phyloP scores from a whole-genome alignment of 345 rosid genomes.

The Gossypium arboreum region DNA sequence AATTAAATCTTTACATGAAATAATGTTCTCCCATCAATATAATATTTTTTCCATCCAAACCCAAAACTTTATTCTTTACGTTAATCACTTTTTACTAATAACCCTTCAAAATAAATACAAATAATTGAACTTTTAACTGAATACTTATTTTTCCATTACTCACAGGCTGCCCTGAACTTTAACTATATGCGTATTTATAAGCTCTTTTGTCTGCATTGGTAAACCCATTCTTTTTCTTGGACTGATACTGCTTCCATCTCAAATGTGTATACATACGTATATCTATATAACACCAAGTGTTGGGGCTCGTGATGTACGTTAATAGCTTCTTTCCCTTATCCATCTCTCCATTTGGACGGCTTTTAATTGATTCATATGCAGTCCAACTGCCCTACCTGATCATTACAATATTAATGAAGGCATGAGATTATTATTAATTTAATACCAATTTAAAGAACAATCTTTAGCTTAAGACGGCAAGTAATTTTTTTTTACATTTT shows the following conservation, averaged over 20 bases:
- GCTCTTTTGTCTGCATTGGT: background rate
- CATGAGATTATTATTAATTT: background rate
- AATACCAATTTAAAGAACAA: background rate
- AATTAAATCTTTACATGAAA: no score
- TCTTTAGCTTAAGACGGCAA: background rate
- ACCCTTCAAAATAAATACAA: no score
- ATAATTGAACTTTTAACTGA: background rate
- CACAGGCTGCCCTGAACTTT: background rate
- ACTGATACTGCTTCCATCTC: background rate
- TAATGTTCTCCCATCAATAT: no score
- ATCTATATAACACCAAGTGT: no score
- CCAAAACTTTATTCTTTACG: no score
- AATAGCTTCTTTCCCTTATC: constrained; percentile 1
- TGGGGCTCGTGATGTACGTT: background rate
- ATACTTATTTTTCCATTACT: background rate
- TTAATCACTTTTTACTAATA: no score
- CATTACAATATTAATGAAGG: background rate
- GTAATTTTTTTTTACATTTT: no score
- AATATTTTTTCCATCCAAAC: no score
- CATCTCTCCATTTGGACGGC: constrained; percentile 2
- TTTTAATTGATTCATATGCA: background rate
- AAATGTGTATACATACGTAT: background rate
- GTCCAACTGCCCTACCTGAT: background rate
- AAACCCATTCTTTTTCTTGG: background rate
- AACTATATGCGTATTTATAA: background rate